Base-by-base conservation (phyloP, 106 monocot genomes). In the Dendrobium chrysotoxum region DNA sequence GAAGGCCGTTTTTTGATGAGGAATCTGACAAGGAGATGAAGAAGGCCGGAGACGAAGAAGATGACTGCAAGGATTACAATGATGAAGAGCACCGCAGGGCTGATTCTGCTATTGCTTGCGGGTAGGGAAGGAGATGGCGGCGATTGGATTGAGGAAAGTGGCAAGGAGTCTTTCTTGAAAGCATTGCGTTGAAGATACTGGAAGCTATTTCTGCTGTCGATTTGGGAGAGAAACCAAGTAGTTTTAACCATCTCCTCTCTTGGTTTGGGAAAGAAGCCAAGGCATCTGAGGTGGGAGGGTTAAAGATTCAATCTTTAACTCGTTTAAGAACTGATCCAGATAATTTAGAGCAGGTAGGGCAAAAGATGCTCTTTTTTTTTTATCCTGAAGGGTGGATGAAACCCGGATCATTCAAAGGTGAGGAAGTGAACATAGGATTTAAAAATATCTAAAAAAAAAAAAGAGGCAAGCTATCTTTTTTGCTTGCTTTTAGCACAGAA, bases 11-110 rank as follows among this genome's bases (percentile, higher is more conserved):
- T 90, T 80, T 80, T 92, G 40, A 86, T 83, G 54, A 95, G 79
- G 82, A 98, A 91, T 75, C 95, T 86, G 10, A 92, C 87, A 0
- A 98, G 79, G 28, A 98, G 91, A 77, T 98, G 95, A 58, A 98
- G 85, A 26, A 98, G 89, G 31, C 98, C 95, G 20, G 92, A 95
- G 40, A 95, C 79, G 82, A 98, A 93, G 92, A 98, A 89, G 75
- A 98, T 87, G 5, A 94, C 98, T 0, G 95, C 92, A 8, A 98
- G 77, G 41, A 98, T 91, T 55, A 98, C 89, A 18, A 95, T 93
- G 83, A 95, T 84, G 86, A 95, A 91, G 41, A 98, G 85, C 44
- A 98, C 82, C 4, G 92, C 89, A n/a, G 95, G 98, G 86, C 91
- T 98, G 21, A 98, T 95, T 75, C 86, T 89, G 67, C 28, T 86